These are phyloP conservation scores for Ustanciosporium gigantosporum DNA, from an alignment of 1,284 basidiomycete species.

Conservation along the genomic window DNA sequence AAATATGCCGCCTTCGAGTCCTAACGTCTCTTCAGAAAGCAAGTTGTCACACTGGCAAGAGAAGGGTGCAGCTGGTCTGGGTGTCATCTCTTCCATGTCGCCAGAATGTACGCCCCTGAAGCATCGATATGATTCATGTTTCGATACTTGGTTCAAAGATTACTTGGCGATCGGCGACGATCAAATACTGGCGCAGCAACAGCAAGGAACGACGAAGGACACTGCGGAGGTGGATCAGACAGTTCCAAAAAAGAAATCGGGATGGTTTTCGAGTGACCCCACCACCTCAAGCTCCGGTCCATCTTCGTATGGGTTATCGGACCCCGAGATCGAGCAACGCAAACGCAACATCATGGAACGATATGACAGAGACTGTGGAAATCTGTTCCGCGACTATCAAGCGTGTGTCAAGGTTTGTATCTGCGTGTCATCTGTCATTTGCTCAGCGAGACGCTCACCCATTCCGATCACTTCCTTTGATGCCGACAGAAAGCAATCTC, in stretches of 20 bases:
- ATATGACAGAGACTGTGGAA: slow-evolving; percentile 80
- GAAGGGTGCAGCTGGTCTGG: slow-evolving; percentile 28
- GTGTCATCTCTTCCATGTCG: slow-evolving; percentile 65
- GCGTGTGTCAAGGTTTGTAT: slow-evolving; percentile 73
- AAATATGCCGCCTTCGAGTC: background rate
- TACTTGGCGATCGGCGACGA: slow-evolving; percentile 67
- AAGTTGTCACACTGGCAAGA: slow-evolving; percentile 10
- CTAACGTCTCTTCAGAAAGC: background rate
- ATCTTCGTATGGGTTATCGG: slow-evolving; percentile 10
- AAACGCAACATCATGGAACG: slow-evolving; percentile 41
- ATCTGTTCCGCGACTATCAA: slow-evolving; percentile 77
- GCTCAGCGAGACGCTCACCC: too few relatives aligned
- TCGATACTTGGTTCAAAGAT: slow-evolving; percentile 93
- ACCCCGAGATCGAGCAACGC: slow-evolving; percentile 11
- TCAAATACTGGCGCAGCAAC: slow-evolving; percentile 52
- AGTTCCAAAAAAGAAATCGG: slow-evolving; percentile 16
- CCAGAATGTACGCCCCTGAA: slow-evolving; percentile 86
- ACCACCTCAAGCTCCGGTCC: slow-evolving; percentile 9
- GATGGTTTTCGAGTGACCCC: slow-evolving; percentile 24
- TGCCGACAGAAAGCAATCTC: slow-evolving; percentile 74
- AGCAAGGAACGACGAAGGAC: slow-evolving; percentile 61
- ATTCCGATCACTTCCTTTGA: too few relatives aligned
- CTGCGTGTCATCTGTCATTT: too few relatives aligned
- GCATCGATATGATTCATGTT: slow-evolving; percentile 85
- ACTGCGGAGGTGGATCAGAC: background rate